phyloP scores from a whole-genome alignment of 345 rosid genomes.

The Moricandia moricandioides region DNA sequence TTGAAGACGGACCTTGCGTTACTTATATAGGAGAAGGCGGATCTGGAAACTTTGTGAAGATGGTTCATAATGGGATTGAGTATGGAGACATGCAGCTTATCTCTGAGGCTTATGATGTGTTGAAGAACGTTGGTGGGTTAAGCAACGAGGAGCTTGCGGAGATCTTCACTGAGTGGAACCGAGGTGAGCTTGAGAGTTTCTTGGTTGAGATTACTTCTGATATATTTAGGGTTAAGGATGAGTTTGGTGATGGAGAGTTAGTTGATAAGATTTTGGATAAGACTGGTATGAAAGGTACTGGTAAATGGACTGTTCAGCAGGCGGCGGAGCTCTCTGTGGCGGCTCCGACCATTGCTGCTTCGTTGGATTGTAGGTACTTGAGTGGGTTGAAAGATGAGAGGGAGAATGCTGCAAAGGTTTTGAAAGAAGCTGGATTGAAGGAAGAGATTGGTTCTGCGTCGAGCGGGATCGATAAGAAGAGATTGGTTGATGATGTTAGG shows the following conservation, averaged over 20 bases:
- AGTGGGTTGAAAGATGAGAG: conserved; percentile 96
- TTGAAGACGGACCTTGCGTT: conserved; percentile 97
- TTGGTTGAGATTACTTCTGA: conserved; percentile 85
- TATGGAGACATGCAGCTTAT: conserved; percentile 99
- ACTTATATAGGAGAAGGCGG: conserved; percentile 95
- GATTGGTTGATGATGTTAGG: conserved; percentile 91
- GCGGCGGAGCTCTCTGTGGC: conserved; percentile 98
- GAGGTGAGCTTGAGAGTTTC: conserved; percentile 89
- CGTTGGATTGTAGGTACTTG: conserved; percentile 83
- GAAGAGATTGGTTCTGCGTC: conserved; percentile 56
- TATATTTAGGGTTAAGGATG: conserved; percentile 83
- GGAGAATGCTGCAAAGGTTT: conserved; percentile 53
- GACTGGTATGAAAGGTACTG: conserved; percentile 98
- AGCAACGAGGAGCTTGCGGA: conserved; percentile 65
- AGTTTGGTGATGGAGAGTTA: conserved; percentile 57
- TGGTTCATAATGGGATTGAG: conserved; percentile 98
- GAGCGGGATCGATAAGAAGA: conserved; percentile 66
- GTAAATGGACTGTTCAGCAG: conserved; percentile 98
- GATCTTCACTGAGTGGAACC: conserved; percentile 75
- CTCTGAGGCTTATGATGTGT: conserved; percentile 89
- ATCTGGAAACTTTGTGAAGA: conserved; percentile 94
- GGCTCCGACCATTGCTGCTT: conserved; percentile 94
- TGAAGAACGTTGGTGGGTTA: conserved; percentile 83
- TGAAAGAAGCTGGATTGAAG: conserved; percentile 77
- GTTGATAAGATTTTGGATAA: conserved; percentile 95